These are phyloP conservation scores for Aspergillus clavatus DNA, from an alignment of 2,329 filamentous ascomycete genomes.

Conservation along the genomic window DNA sequence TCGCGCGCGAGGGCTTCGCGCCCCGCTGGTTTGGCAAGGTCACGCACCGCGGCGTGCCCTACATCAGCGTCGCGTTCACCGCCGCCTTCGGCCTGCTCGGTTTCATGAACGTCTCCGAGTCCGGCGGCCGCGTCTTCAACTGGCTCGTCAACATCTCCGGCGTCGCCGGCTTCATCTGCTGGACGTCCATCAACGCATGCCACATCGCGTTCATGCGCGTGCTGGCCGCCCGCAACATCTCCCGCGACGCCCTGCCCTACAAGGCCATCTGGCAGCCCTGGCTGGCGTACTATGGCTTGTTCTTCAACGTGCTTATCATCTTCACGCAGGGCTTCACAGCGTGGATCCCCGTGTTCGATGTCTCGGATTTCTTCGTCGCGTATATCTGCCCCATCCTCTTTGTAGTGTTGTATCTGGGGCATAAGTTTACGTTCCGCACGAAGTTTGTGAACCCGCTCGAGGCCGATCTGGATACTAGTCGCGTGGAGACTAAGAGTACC, in stretches of 20 bases:
- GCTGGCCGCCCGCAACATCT: conserved; percentile 51
- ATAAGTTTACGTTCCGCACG: conserved; percentile 47
- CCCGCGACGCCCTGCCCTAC: conserved; percentile 57
- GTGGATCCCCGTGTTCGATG: conserved; percentile 57
- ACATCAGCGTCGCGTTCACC: conserved; percentile 40
- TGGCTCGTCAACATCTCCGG: conserved; percentile 31
- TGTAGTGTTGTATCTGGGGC: conserved; percentile 52
- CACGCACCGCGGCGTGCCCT: conserved; percentile 39
- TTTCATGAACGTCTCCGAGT: conserved; percentile 62
- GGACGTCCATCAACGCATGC: conserved; percentile 41
- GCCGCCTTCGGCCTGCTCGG: conserved; percentile 56
- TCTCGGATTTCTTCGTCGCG: conserved; percentile 56
- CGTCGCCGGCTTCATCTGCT: conserved; percentile 29
- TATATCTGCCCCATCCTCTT: conserved; percentile 64
- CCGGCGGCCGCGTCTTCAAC: conserved; percentile 55
- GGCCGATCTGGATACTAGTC: conserved; percentile 41
- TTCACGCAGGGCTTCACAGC: conserved; percentile 64
- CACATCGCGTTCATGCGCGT: conserved; percentile 62
- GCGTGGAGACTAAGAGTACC: conserved; percentile 24
- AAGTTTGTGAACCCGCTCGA: conserved; percentile 33
- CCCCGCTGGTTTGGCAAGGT: conserved; percentile 45
- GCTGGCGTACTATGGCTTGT: conserved; percentile 59
- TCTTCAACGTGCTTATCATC: conserved; percentile 60
- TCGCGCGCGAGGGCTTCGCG: conserved; percentile 48
- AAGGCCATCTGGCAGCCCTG: conserved; percentile 58